Percentiles rank a stretch among this genome's conserved stretches.
These are phyloP conservation scores for Hymenochaete sp. DNA, from an alignment of 1,284 basidiomycete genomes.

Conservation along the genomic window DNA sequence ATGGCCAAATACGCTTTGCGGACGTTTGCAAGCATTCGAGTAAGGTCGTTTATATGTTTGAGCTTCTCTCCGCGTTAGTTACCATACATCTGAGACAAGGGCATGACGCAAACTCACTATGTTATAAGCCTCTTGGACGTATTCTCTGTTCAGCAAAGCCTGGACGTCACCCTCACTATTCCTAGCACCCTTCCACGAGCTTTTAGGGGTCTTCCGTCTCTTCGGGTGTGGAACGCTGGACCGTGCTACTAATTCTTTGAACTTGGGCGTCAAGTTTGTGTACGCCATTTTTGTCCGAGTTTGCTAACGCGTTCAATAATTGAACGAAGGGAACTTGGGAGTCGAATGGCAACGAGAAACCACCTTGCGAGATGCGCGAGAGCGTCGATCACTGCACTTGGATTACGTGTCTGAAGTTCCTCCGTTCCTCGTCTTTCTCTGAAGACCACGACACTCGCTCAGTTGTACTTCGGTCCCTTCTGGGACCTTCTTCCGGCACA, in stretches of 20 bases:
- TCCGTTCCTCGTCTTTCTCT: no score
- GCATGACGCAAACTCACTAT: constrained; percentile 46
- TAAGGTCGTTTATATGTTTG: constrained; percentile 61
- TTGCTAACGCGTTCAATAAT: no score
- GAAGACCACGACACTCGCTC: no score
- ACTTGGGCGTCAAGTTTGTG: constrained; percentile 51
- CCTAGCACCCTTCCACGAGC: constrained; percentile 25
- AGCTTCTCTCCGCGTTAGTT: constrained; percentile 35
- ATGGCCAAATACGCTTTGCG: constrained; percentile 75
- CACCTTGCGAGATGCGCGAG: no score
- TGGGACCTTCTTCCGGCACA: no score
- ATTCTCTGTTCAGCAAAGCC: constrained; percentile 49
- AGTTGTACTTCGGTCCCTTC: no score
- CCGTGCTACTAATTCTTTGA: constrained; percentile 42
- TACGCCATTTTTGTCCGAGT: no score
- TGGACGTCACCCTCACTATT: constrained; percentile 30
- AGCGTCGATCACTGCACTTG: no score
- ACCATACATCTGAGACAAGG: neutral
- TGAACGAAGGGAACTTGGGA: no score
- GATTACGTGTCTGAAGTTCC: no score
- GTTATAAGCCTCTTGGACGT: constrained; percentile 62
- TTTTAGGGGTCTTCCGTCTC: constrained; percentile 39
- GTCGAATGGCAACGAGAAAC: no score
- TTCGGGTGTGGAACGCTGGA: constrained; percentile 39
- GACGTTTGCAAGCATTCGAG: constrained; percentile 59